phyloP scores from a whole-genome alignment of 1,284 basidiomycete species.

The Cryptococcus hybrid region DNA sequence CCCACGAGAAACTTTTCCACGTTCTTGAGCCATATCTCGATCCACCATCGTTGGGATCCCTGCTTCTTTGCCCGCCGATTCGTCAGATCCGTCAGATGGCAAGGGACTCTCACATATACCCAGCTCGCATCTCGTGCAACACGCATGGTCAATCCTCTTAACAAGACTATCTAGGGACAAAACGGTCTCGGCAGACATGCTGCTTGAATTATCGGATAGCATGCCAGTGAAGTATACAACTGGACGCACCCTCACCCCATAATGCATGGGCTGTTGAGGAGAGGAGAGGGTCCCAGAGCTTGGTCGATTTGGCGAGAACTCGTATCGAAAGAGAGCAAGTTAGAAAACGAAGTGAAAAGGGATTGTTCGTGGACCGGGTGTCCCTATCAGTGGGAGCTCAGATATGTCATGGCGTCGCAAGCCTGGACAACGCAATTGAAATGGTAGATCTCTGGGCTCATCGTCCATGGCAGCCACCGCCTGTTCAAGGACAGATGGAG shows the following conservation, averaged over 20 bases:
- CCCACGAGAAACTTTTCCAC: background rate
- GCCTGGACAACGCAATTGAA: constrained; percentile 21
- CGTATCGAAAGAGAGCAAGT: constrained; percentile 9
- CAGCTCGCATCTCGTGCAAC: background rate
- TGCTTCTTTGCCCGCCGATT: background rate
- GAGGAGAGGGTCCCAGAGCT: constrained; percentile 16
- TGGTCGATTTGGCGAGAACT: constrained; percentile 25
- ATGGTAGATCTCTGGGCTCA: constrained; percentile 32
- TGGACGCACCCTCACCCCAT: constrained; percentile 25
- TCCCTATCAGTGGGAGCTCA: constrained; percentile 29
- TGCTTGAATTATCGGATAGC: constrained; percentile 15
- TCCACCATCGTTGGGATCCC: background rate
- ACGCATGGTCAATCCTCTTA: constrained; percentile 27
- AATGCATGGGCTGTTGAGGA: constrained; percentile 24
- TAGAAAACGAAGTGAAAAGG: background rate
- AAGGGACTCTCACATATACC: background rate
- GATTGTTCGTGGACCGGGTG: constrained; percentile 24
- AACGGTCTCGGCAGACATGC: constrained; percentile 5
- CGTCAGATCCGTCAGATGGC: background rate
- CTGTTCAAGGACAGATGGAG: background rate
- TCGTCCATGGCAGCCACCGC: constrained; percentile 7
- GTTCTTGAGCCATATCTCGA: constrained; percentile 2
- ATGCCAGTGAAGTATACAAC: constrained; percentile 14
- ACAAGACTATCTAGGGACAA: constrained; percentile 10
- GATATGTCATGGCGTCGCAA: constrained; percentile 10